Conservation (phyloP, 176 grass and related monocot genomes). For the Neostapfia colusana region DNA sequence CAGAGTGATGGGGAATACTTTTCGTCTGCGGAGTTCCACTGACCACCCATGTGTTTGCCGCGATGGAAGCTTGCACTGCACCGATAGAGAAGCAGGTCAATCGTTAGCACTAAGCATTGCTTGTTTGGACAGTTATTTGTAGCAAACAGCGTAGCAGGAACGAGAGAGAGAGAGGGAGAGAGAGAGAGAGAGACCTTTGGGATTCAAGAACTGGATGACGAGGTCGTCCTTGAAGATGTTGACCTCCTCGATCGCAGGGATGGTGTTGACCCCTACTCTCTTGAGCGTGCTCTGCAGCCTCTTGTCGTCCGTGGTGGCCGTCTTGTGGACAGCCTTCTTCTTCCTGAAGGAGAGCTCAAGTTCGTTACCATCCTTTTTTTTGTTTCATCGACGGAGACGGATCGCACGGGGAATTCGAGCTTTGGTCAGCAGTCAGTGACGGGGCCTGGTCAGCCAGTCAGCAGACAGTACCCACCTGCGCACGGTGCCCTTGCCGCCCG, state of each 20-base stretch:
- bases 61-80: constrained; percentile 98
- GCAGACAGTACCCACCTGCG: constrained; percentile 44
- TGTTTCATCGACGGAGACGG: not conserved
- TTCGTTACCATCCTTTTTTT: not conserved
- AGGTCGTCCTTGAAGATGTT: constrained; percentile 98
- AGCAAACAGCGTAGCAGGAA: not conserved
- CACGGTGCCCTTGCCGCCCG: constrained; percentile 79
- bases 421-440: not conserved
- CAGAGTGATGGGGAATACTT: constrained; percentile 50
- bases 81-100: not conserved
- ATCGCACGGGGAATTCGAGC: not conserved
- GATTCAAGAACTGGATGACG: constrained; percentile 96
- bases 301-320: constrained; percentile 83
- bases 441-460: not conserved
- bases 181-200: too few relatives aligned
- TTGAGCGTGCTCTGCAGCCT: constrained; percentile 93
- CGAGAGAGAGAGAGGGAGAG: too few relatives aligned
- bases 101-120: not conserved
- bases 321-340: constrained; percentile 99
- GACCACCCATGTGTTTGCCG: constrained; percentile 97
- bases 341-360: constrained; percentile 51
- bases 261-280: constrained; percentile 95
- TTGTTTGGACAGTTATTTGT: not conserved
- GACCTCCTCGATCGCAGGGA: constrained; percentile 97
- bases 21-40: constrained; percentile 91